Base-by-base conservation (phyloP, 2,329 filamentous ascomycete genomes). In the Fusarium sp. region DNA sequence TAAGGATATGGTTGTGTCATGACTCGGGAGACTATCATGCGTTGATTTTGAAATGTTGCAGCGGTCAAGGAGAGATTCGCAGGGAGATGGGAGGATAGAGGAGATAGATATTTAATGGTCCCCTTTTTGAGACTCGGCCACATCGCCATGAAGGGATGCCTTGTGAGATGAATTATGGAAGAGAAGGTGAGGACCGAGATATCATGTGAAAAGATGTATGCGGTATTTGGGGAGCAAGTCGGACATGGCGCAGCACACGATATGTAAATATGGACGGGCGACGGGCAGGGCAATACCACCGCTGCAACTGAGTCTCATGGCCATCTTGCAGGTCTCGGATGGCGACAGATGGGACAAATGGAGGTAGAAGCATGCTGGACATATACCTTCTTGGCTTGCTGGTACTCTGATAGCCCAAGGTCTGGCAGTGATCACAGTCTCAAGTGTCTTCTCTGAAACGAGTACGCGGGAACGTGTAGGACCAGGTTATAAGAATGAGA, bases 31-130 rank as follows among this genome's bases (percentile, higher is more conserved):
- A 33, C 24, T 41, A 59, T 31, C 39, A 41, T 65, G 61, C 11
- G 41, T 52, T 45, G 37, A 52, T 58, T 58, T 7, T 60, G 45
- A 54, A 65, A 35, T 22, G 35, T 43, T 41, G 27, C n/a, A 18
- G 52, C 39, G 43, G 52, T 48, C 43, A 45, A 35, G 60, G 29
- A 33, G 60, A n/a, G 18, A 56, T 52, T 43, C 27, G 52, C 29
- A 33, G 33, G 29, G 54, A 57, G 35, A 31, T 22, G 29, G 35
- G 48, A 57, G 14, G 50, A 64, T 68, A 68, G 33, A 68, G 60
- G 68, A 45, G 48, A 68, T 65, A 63, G 39, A 70, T 64, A 70
- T 64, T 48, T 29, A 20, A 64, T 39, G 45, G 59, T 64, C 58
- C 61, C 45, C 41, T 68, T 63, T 62, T 59, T 33, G 48, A 52